Percentiles rank a stretch among this genome's conserved stretches.
Evolutionary conservation across 1,139 yeast genomes (phyloP).

Genomic region (Suhomyces terraborum): DNA sequence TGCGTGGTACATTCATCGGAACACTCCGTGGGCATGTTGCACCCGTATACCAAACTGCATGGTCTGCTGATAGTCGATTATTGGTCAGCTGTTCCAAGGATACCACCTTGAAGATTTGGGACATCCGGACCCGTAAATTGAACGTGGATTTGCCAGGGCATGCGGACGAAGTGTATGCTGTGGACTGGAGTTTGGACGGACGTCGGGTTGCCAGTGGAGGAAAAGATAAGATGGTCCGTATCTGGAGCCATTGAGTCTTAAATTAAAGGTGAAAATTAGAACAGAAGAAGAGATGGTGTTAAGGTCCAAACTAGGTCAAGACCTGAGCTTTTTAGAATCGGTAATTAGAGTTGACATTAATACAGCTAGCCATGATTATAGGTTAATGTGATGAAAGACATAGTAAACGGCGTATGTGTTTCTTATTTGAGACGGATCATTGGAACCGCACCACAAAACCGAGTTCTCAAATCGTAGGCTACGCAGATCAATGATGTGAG

Average conservation of each 20-base stretch:
- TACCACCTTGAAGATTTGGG: constrained; percentile 97
- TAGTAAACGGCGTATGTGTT: no score
- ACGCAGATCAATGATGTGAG: no score
- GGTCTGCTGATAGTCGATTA: constrained; percentile 94
- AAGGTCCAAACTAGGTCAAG: no score
- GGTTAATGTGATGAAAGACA: no score
- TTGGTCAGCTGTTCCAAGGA: constrained; percentile 94
- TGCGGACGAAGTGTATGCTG: constrained; percentile 92
- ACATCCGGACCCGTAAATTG: constrained; percentile 78
- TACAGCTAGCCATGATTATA: no score
- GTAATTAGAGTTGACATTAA: no score
- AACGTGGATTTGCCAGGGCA: constrained; percentile 94
- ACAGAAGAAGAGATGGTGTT: no score
- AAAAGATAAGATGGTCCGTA: constrained; percentile 87
- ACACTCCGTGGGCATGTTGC: constrained; percentile 98
- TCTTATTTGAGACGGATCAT: no score
- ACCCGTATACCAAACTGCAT: constrained; percentile 96
- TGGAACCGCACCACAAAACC: no score
- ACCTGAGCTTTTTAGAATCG: no score
- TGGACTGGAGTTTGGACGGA: constrained; percentile 98
- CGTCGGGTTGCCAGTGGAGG: constrained; percentile 94
- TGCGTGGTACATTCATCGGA: constrained; percentile 84
- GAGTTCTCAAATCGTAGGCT: no score
- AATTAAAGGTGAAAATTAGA: no score
- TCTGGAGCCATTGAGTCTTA: constrained; percentile 96